Evolutionary conservation across 148 eudicot genomes (phyloP).

Genomic region (Camellia sinensis): DNA sequence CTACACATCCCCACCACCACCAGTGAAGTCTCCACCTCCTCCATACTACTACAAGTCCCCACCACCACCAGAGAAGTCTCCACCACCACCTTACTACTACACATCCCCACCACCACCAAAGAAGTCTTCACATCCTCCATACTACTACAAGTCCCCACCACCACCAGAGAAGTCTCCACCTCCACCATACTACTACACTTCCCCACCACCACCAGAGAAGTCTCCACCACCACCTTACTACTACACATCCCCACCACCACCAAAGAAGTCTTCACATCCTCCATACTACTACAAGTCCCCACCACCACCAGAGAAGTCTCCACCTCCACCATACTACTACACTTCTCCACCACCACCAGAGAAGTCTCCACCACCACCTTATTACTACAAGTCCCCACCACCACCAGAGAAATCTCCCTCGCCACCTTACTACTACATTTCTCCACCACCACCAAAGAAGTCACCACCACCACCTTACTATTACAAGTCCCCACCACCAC

Average conservation of each 20-base stretch:
- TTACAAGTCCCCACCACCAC: slow-evolving; percentile 25
- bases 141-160: slow-evolving; percentile 31
- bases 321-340: slow-evolving; percentile 23
- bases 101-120: slow-evolving; percentile 35
- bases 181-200: slow-evolving; percentile 20
- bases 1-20: slow-evolving; percentile 28
- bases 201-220: slow-evolving; percentile 35
- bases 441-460: slow-evolving; percentile 26
- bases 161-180: slow-evolving; percentile 32
- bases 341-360: slow-evolving; percentile 25
- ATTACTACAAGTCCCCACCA: slow-evolving; percentile 31
- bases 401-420: slow-evolving; percentile 20
- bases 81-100: slow-evolving; percentile 36
- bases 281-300: slow-evolving; percentile 28
- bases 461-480: slow-evolving; percentile 18
- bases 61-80: slow-evolving; percentile 39
- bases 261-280: not conserved
- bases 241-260: slow-evolving; percentile 22
- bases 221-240: slow-evolving; percentile 33
- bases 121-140: slow-evolving; percentile 1
- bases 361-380: not conserved
- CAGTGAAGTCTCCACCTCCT: slow-evolving; percentile 20
- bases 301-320: slow-evolving; percentile 23
- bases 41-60: slow-evolving; percentile 28
- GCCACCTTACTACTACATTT: slow-evolving; percentile 23